phyloP scores from a whole-genome alignment of 768 basidiomycete species.

The Agrocybe chaxingu region DNA sequence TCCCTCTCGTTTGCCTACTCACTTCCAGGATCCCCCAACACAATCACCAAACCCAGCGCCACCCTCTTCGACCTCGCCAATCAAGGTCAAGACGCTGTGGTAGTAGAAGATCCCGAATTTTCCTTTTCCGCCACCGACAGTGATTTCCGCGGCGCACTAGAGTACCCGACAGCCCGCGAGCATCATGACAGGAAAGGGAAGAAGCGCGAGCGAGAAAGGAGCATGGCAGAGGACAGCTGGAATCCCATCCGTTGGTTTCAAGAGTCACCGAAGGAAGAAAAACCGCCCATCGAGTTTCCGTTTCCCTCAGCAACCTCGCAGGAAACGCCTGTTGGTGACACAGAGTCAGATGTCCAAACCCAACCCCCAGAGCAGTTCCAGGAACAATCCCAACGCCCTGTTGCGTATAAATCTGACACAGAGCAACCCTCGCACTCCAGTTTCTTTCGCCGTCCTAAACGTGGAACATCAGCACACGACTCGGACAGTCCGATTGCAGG shows the following conservation, averaged over 20 bases:
- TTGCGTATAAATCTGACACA: slow-evolving; percentile 8
- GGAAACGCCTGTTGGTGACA: background rate
- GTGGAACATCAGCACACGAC: slow-evolving; percentile 10
- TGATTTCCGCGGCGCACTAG: slow-evolving; percentile 64
- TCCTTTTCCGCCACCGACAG: slow-evolving; percentile 33
- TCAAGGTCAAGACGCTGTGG: slow-evolving; percentile 20
- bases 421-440: slow-evolving; percentile 8
- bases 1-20: slow-evolving; percentile 68
- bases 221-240: slow-evolving; percentile 48
- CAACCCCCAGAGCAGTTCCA: too few relatives aligned
- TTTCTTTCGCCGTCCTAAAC: slow-evolving; percentile 13
- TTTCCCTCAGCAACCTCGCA: slow-evolving; percentile 4
- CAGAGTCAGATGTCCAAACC: background rate
- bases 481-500: slow-evolving; percentile 5
- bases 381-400: slow-evolving; percentile 5
- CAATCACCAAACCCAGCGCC: slow-evolving; percentile 9
- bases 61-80: slow-evolving; percentile 4
- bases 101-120: slow-evolving; percentile 30
- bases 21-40: slow-evolving; percentile 38
- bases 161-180: slow-evolving; percentile 36
- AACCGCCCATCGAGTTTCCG: slow-evolving; percentile 30
- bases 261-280: slow-evolving; percentile 50
- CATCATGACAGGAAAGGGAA: slow-evolving; percentile 49
- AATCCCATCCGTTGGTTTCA: slow-evolving; percentile 53
- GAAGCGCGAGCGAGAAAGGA: slow-evolving; percentile 27